Percentiles rank a stretch among this genome's conserved stretches.
phyloP scores from a whole-genome alignment of 139 green algal species.

The Coelastrella sp. region DNA sequence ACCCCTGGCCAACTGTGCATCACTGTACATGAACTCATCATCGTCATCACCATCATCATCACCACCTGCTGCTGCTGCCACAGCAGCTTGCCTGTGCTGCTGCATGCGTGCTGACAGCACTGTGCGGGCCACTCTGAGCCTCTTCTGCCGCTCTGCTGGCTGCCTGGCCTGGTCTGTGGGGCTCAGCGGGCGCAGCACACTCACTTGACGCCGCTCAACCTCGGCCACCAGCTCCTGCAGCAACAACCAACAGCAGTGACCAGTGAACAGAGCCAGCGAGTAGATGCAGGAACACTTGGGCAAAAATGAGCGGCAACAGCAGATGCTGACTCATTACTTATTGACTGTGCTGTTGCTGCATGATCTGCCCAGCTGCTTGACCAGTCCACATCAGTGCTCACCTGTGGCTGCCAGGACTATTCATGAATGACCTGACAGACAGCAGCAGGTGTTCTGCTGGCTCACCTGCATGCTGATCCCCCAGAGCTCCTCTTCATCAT shows the following conservation, averaged over 20 bases:
- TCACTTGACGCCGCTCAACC: slow-evolving; percentile 17
- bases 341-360: neutral
- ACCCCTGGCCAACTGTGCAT: neutral
- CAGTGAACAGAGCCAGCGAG: neutral
- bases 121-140: slow-evolving; percentile 16
- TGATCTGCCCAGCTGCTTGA: neutral
- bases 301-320: neutral
- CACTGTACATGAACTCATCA: neutral
- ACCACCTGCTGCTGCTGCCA: neutral
- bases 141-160: slow-evolving; percentile 5
- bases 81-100: neutral
- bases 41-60: neutral
- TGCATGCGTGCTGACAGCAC: slow-evolving; percentile 38
- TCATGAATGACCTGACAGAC: neutral
- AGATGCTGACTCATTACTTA: neutral
- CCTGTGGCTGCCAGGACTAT: neutral
- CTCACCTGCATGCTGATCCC: slow-evolving; percentile 18
- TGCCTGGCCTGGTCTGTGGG: neutral
- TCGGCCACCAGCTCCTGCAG: slow-evolving; percentile 20
- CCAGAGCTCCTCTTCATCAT: slow-evolving; percentile 29
- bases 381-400: neutral
- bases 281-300: neutral
- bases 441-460: neutral
- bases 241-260: neutral
- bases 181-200: neutral